A percentile compares a stretch with the other conserved stretches of the same genome.
Conservation (phyloP, 2,329 filamentous ascomycete species). For the Apiospora arundinis region DNA sequence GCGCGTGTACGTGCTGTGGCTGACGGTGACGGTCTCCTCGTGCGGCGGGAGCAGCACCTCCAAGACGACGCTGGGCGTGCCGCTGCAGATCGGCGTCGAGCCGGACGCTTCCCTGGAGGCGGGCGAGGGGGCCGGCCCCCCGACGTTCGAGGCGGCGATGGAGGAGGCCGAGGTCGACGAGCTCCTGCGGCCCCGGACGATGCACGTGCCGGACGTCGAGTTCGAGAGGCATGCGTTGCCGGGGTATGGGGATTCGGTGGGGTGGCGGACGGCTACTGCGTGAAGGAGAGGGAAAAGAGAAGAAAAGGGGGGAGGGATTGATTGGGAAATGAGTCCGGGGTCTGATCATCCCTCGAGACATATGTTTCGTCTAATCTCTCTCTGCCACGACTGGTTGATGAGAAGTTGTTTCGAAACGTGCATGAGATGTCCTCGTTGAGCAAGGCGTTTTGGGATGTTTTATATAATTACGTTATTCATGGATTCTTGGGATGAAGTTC, state of each 20-base stretch:
- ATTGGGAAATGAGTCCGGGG: background rate
- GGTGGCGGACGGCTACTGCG: background rate
- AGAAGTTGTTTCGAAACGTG: background rate
- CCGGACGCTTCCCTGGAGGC: constrained; percentile 30
- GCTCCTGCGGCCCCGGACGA: constrained; percentile 48
- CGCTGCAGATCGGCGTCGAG: constrained; percentile 58
- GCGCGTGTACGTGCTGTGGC: constrained; percentile 59
- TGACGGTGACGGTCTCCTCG: constrained; percentile 47
- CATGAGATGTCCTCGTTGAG: background rate
- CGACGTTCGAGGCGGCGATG: constrained; percentile 57
- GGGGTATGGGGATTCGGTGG: constrained; percentile 34
- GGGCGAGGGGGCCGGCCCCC: constrained; percentile 41
- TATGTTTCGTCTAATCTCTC: background rate
- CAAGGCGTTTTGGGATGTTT: background rate
- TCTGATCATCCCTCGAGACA: background rate
- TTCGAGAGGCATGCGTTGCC: constrained; percentile 45
- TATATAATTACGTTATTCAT: background rate
- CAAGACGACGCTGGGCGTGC: constrained; percentile 50
- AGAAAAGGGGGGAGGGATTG: background rate
- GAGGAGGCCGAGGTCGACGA: constrained; percentile 53
- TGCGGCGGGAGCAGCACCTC: constrained; percentile 48
- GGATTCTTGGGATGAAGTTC: background rate
- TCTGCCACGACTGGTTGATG: background rate
- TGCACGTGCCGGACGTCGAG: constrained; percentile 42
- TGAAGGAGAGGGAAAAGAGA: too few species aligned